Conservation (phyloP, 257 asterid genomes). For the Nicotiana benthamiana region DNA sequence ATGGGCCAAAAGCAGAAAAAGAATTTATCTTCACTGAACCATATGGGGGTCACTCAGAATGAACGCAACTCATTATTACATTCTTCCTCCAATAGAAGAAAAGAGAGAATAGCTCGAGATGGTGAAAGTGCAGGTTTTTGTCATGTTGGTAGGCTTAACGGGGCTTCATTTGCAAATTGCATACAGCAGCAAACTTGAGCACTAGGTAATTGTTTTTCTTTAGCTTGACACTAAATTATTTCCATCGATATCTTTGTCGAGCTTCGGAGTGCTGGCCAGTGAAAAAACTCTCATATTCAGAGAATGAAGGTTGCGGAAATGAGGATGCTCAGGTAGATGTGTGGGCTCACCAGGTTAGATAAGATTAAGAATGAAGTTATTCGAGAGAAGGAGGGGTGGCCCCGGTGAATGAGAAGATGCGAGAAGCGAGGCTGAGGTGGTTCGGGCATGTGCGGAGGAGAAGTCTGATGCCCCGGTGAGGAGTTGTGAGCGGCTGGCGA, state of each 20-base stretch:
- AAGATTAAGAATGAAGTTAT: no score
- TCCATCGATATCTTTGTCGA: neutral
- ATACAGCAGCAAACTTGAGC: constrained; percentile 15
- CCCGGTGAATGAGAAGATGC: no score
- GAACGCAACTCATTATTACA: neutral
- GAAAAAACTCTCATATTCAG: no score
- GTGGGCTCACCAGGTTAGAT: no score
- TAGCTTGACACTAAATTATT: neutral
- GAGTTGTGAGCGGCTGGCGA: no score
- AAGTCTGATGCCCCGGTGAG: no score
- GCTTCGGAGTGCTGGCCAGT: no score
- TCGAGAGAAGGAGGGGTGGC: no score
- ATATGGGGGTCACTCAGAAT: neutral
- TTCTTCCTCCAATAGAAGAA: neutral
- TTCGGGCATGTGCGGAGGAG: no score
- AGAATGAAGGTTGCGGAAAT: no score
- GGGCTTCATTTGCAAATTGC: constrained; percentile 11
- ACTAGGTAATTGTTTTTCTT: neutral
- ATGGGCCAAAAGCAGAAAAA: constrained; percentile 16
- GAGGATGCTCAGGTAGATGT: no score
- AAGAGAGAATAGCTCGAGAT: constrained; percentile 13
- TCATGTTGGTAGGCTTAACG: constrained; percentile 5
- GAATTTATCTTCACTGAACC: neutral
- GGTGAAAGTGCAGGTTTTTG: constrained; percentile 6
- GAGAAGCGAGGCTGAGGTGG: no score